These are phyloP conservation scores for Kregervanrija fluxuum DNA, from an alignment of 805 yeast genomes.

Conservation along the genomic window DNA sequence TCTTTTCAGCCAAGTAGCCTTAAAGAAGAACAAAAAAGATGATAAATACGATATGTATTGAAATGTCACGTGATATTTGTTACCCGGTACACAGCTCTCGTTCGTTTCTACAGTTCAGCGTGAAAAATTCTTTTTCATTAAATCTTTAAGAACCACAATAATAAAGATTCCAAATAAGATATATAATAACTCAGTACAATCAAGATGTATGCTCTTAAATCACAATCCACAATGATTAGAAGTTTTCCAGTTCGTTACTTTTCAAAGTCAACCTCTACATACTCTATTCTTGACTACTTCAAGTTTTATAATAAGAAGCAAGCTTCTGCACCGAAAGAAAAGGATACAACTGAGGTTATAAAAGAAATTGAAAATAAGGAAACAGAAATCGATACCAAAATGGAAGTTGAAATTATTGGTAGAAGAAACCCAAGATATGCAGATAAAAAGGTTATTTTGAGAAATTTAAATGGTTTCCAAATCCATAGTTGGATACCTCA, in stretches of 20 bases:
- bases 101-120: too few relatives aligned
- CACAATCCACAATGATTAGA: not conserved
- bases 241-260: conserved; percentile 6
- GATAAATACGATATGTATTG: too few relatives aligned
- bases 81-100: too few relatives aligned
- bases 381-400: conserved; percentile 8
- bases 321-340: conserved; percentile 12
- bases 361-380: conserved; percentile 20
- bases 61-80: too few relatives aligned
- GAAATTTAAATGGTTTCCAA: conserved; percentile 24
- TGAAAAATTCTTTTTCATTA: too few relatives aligned
- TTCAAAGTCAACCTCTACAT: conserved; percentile 9
- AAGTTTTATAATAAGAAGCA: conserved; percentile 22
- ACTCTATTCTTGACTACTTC: conserved; percentile 27
- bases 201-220: too few relatives aligned
- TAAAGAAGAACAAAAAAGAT: too few relatives aligned
- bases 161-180: too few relatives aligned
- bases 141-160: too few relatives aligned
- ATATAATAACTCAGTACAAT: not conserved
- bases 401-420: conserved; percentile 25
- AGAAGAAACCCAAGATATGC: conserved; percentile 20
- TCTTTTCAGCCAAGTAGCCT: too few relatives aligned
- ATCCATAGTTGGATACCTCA: conserved; percentile 27
- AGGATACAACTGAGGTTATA: conserved; percentile 24
- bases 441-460: conserved; percentile 15